These are phyloP conservation scores for Sarocladiaceae sp. DNA, from an alignment of 2,329 filamentous ascomycete genomes.

Conservation along the genomic window DNA sequence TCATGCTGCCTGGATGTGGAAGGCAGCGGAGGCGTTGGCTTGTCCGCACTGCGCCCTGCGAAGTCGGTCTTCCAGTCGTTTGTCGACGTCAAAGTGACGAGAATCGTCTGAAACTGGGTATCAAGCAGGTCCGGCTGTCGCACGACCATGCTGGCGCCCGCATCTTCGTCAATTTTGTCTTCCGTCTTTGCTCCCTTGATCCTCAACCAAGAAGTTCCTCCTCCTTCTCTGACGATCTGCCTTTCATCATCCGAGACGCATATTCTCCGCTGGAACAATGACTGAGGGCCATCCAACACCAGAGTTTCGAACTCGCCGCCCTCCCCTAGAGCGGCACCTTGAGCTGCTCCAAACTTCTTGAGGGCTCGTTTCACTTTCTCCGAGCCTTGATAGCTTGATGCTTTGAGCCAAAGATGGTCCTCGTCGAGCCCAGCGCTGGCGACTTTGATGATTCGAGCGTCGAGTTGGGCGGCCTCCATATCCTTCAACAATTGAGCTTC, in stretches of 20 bases:
- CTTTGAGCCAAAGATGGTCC: slow-evolving; percentile 71
- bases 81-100: slow-evolving; percentile 23
- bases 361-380: slow-evolving; percentile 46
- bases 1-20: not conserved
- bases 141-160: slow-evolving; percentile 22
- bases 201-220: slow-evolving; percentile 68
- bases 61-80: not conserved
- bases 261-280: slow-evolving; percentile 68
- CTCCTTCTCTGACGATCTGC: slow-evolving; percentile 57
- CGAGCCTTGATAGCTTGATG: slow-evolving; percentile 51
- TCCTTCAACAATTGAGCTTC: slow-evolving; percentile 64
- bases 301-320: slow-evolving; percentile 96
- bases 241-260: slow-evolving; percentile 49
- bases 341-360: slow-evolving; percentile 58
- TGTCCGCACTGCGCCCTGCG: no score
- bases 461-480: slow-evolving; percentile 71
- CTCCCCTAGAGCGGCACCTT: slow-evolving; percentile 77
- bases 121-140: slow-evolving; percentile 64
- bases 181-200: slow-evolving; percentile 51
- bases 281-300: slow-evolving; percentile 69
- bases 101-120: slow-evolving; percentile 42
- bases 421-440: slow-evolving; percentile 85
- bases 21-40: not conserved
- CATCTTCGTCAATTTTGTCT: slow-evolving; percentile 26
- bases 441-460: slow-evolving; percentile 91